phyloP scores from a whole-genome alignment of 2,329 filamentous ascomycete genomes.

The Penicillium oxalicum region DNA sequence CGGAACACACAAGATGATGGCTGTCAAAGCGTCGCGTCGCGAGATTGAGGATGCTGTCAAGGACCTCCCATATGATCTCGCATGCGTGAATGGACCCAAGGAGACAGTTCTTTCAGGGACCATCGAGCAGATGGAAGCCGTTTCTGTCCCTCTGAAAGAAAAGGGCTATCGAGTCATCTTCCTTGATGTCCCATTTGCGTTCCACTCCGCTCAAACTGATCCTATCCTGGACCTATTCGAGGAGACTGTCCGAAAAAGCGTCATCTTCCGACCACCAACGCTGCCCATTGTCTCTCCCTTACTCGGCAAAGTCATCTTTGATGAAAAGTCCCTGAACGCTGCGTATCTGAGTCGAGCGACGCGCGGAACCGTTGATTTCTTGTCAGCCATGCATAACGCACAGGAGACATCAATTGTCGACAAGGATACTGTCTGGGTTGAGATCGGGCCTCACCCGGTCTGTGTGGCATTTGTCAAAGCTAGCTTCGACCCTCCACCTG shows the following conservation, averaged over 20 bases:
- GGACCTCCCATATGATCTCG: slow-evolving; percentile 46
- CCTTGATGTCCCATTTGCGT: slow-evolving; percentile 1
- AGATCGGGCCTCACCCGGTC: slow-evolving; percentile 1
- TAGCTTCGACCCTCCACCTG: slow-evolving; percentile 18
- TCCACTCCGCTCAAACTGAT: slow-evolving; percentile 3
- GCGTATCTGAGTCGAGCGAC: background rate
- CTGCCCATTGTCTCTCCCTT: background rate
- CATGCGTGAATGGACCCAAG: slow-evolving; percentile 69
- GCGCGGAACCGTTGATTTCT: background rate
- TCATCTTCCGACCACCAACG: background rate
- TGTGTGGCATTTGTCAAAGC: background rate
- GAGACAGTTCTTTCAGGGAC: slow-evolving; percentile 59
- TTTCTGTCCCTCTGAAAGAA: slow-evolving; percentile 54
- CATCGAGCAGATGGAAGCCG: background rate
- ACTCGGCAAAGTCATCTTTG: background rate
- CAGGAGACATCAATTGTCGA: background rate
- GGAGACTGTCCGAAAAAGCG: slow-evolving; percentile 35
- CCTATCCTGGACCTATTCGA: slow-evolving; percentile 5
- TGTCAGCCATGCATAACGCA: background rate
- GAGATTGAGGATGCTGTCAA: slow-evolving; percentile 35
- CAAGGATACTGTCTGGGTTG: background rate
- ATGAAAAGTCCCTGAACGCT: background rate
- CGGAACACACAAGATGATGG: slow-evolving; percentile 63
- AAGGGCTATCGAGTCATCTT: background rate
- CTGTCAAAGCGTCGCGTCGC: slow-evolving; percentile 33